These are phyloP conservation scores for Boletus speciosus DNA, from an alignment of 768 basidiomycete genomes.

Conservation along the genomic window DNA sequence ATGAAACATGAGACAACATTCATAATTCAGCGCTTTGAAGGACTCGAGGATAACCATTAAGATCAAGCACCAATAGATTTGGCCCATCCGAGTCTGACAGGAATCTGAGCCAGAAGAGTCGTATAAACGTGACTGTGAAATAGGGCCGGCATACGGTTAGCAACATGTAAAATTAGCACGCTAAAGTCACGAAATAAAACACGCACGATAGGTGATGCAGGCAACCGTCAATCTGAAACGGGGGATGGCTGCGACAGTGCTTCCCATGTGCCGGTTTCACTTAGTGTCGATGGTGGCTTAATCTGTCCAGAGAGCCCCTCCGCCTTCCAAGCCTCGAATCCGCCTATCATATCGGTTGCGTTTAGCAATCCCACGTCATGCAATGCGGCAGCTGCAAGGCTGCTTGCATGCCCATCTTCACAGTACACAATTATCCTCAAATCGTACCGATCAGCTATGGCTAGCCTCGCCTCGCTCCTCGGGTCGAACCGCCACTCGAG, in stretches of 20 bases:
- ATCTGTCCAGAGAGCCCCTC: conserved; percentile 60
- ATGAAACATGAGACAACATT: neutral
- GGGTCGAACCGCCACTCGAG: conserved; percentile 84
- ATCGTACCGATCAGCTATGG: conserved; percentile 74
- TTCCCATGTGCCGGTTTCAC: conserved; percentile 31
- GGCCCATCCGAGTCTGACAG: neutral
- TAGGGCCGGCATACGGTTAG: neutral
- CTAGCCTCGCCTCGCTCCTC: conserved; percentile 51
- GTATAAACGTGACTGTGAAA: neutral
- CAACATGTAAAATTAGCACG: neutral
- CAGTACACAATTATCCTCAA: conserved; percentile 71
- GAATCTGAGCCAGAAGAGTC: neutral
- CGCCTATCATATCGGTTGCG: conserved; percentile 76
- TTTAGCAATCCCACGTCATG: conserved; percentile 69
- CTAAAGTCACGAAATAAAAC: neutral
- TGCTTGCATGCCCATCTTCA: conserved; percentile 69
- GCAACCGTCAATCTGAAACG: conserved; percentile 15
- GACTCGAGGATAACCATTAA: neutral
- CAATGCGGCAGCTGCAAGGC: conserved; percentile 66
- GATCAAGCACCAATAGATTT: neutral
- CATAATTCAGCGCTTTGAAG: neutral
- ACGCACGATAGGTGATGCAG: conserved; percentile 4
- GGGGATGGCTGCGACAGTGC: conserved; percentile 29
- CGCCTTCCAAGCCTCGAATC: conserved; percentile 67
- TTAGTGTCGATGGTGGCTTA: conserved; percentile 27